These are phyloP conservation scores for Didymosphaeria variabile DNA, from an alignment of 2,329 filamentous ascomycete species.

Conservation along the genomic window DNA sequence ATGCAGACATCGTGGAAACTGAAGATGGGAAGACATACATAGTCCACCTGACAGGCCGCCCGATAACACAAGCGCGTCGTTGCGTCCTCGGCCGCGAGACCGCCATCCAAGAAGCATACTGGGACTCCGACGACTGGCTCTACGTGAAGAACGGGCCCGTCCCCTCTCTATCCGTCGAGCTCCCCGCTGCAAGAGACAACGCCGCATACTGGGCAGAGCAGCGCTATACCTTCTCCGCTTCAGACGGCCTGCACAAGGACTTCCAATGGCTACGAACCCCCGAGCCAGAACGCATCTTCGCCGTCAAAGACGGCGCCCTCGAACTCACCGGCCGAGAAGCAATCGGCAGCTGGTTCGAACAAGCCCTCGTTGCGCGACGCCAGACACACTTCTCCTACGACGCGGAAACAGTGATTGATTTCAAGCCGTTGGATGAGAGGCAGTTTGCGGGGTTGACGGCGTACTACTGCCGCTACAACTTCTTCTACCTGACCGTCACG, in stretches of 20 bases:
- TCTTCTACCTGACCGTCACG: slow-evolving; percentile 70
- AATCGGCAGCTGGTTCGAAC: slow-evolving; percentile 58
- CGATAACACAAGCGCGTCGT: slow-evolving; percentile 42
- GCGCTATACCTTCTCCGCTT: slow-evolving; percentile 57
- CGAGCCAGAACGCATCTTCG: slow-evolving; percentile 56
- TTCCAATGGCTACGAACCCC: slow-evolving; percentile 67
- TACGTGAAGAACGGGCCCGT: slow-evolving; percentile 66
- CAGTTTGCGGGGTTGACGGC: slow-evolving; percentile 69
- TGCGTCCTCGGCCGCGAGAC: slow-evolving; percentile 50
- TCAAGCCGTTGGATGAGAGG: slow-evolving; percentile 65
- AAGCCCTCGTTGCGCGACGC: slow-evolving; percentile 63
- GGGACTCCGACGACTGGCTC: slow-evolving; percentile 69
- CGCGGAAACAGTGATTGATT: slow-evolving; percentile 65
- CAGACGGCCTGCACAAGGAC: slow-evolving; percentile 59
- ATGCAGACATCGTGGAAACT: slow-evolving; percentile 50
- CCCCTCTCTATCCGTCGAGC: slow-evolving; percentile 53
- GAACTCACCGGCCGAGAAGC: slow-evolving; percentile 65
- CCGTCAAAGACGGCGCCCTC: slow-evolving; percentile 55
- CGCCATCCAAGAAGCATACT: slow-evolving; percentile 66
- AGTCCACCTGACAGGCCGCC: slow-evolving; percentile 47
- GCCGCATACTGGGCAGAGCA: slow-evolving; percentile 54
- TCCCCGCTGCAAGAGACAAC: slow-evolving; percentile 41
- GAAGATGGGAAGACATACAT: slow-evolving; percentile 44
- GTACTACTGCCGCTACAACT: slow-evolving; percentile 72
- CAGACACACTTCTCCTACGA: slow-evolving; percentile 70